These are phyloP conservation scores for Erodium trifolium DNA, from an alignment of 441 rosid genomes.

Conservation along the genomic window DNA sequence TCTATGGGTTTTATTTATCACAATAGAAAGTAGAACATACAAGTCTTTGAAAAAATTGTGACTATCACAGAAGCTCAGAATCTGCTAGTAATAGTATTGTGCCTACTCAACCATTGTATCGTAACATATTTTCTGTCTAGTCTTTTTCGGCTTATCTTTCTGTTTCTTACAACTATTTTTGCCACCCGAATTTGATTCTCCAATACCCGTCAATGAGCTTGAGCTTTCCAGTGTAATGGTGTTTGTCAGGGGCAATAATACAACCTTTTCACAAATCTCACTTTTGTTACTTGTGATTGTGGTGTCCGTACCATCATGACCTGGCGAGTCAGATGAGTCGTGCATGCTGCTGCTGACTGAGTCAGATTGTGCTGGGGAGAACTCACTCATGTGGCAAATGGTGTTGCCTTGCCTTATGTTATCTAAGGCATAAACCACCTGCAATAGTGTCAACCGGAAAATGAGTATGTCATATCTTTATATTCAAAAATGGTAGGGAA, in stretches of 20 bases:
- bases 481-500: too few relatives aligned
- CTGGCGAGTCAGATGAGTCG: too few relatives aligned
- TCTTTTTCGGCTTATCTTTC: not conserved
- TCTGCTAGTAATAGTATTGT: not conserved
- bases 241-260: constrained; percentile 22
- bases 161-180: not conserved
- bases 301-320: constrained; percentile 24
- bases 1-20: not conserved
- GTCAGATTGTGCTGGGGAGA: constrained; percentile 38
- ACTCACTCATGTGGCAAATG: constrained; percentile 21
- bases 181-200: not conserved
- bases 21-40: not conserved
- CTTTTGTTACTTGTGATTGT: constrained; percentile 7
- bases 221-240: constrained; percentile 15
- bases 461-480: not conserved
- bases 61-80: not conserved
- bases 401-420: constrained; percentile 29
- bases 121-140: constrained; percentile 8
- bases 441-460: constrained; percentile 9
- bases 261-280: constrained; percentile 13
- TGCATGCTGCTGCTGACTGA: constrained; percentile 22
- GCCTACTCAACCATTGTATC: constrained; percentile 11
- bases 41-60: not conserved
- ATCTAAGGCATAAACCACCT: constrained; percentile 44
- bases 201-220: not conserved